These are phyloP conservation scores for Scolecobasidium constrictum DNA, from an alignment of 2,329 filamentous ascomycete genomes.

Conservation along the genomic window DNA sequence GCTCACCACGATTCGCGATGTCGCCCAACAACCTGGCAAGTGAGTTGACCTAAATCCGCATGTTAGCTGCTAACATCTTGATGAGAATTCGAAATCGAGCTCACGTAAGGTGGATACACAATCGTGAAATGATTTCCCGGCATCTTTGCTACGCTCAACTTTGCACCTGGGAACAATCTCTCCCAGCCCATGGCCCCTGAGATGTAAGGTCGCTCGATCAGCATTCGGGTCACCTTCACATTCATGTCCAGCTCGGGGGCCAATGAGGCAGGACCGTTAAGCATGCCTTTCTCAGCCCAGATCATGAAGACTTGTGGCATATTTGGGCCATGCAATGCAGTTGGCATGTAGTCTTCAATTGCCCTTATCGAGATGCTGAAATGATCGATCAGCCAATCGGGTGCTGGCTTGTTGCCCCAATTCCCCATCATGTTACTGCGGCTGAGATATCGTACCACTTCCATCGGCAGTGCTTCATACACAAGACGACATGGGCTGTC, in stretches of 20 bases:
- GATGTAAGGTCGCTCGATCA: slow-evolving; percentile 36
- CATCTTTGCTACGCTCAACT: slow-evolving; percentile 19
- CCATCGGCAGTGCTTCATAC: slow-evolving; percentile 52
- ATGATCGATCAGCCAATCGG: slow-evolving; percentile 40
- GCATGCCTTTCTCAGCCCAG: slow-evolving; percentile 39
- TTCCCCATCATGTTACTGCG: slow-evolving; percentile 35
- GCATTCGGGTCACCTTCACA: slow-evolving; percentile 37
- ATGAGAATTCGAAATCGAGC: not conserved
- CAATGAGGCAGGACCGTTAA: slow-evolving; percentile 44
- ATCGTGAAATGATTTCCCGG: slow-evolving; percentile 29
- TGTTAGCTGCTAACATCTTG: too few species aligned
- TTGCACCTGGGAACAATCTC: slow-evolving; percentile 29
- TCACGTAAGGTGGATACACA: slow-evolving; percentile 34
- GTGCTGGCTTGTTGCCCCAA: slow-evolving; percentile 19
- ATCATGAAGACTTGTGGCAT: slow-evolving; percentile 33
- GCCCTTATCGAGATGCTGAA: slow-evolving; percentile 39
- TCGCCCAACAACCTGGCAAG: too few species aligned
- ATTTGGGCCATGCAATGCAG: slow-evolving; percentile 25
- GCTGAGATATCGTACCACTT: slow-evolving; percentile 39
- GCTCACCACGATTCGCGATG: too few species aligned
- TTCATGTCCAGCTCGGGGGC: slow-evolving; percentile 30
- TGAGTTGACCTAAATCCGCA: too few species aligned
- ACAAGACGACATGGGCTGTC: slow-evolving; percentile 20
- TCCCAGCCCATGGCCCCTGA: slow-evolving; percentile 35
- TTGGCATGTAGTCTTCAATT: slow-evolving; percentile 32